Conservation (phyloP, 768 basidiomycete genomes). For the Cystobasidium tubakii region DNA sequence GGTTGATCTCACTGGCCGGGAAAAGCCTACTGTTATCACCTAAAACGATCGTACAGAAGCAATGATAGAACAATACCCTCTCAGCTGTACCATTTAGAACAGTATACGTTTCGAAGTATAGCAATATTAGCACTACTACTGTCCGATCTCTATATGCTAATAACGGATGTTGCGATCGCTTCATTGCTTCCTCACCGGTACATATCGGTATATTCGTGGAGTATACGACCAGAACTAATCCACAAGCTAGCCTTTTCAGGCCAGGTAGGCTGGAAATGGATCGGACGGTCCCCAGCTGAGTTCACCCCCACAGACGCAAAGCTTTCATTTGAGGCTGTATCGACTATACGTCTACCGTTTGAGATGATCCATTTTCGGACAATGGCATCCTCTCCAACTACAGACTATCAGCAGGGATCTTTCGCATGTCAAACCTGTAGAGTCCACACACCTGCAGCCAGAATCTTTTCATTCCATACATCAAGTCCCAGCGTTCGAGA, state of each 20-base stretch:
- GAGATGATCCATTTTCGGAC: constrained; percentile 26
- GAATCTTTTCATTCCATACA: constrained; percentile 12
- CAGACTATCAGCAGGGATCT: not conserved
- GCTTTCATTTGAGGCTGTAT: not conserved
- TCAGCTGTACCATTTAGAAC: not conserved
- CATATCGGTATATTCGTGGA: not conserved
- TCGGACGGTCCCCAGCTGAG: not conserved
- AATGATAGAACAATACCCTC: not conserved
- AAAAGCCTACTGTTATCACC: constrained; percentile 97
- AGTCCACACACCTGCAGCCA: constrained; percentile 8
- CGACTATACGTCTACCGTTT: not conserved
- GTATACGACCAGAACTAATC: not conserved
- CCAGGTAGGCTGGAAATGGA: not conserved
- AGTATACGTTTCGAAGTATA: not conserved
- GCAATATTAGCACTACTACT: too few species aligned
- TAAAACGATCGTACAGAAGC: constrained; percentile 45
- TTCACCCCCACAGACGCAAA: not conserved
- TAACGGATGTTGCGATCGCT: too few species aligned
- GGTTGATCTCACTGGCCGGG: constrained; percentile 74
- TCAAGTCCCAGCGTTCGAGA: constrained; percentile 9
- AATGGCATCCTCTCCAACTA: constrained; percentile 24
- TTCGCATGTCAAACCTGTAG: too few species aligned
- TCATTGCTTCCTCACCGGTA: too few species aligned
- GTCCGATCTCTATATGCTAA: too few species aligned
- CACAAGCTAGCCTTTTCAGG: not conserved